These are phyloP conservation scores for Microstegium vimineum DNA, from an alignment of 176 grass and related monocot genomes.

Conservation along the genomic window DNA sequence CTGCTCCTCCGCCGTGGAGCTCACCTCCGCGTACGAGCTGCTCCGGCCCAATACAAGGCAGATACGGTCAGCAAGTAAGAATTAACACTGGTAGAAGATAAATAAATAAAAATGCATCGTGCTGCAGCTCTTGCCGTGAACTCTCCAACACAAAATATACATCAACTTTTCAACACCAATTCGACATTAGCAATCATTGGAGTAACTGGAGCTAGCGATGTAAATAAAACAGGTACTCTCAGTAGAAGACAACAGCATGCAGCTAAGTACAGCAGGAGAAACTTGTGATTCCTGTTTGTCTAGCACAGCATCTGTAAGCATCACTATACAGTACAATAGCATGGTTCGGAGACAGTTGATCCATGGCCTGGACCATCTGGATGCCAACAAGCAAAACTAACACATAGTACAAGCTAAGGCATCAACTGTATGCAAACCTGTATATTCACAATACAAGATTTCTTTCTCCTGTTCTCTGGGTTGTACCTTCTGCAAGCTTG, in stretches of 20 bases:
- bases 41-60: conserved; percentile 27
- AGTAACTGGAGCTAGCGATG: background rate
- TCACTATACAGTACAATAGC: conserved; percentile 6
- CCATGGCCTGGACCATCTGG: background rate
- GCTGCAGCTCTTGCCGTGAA: background rate
- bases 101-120: background rate
- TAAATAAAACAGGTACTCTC: conserved; percentile 6
- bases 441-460: background rate
- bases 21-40: conserved; percentile 84
- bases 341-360: conserved; percentile 4
- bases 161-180: background rate
- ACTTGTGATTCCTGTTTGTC: conserved; percentile 11
- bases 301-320: background rate
- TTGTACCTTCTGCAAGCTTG: background rate
- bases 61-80: background rate
- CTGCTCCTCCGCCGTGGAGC: conserved; percentile 60
- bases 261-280: conserved; percentile 17
- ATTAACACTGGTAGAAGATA: background rate
- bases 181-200: background rate
- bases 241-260: conserved; percentile 14
- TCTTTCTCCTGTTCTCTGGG: background rate
- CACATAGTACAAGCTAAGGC: background rate
- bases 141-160: background rate
- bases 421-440: background rate
- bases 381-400: conserved; percentile 17